Evolutionary conservation across 345 rosid genomes (phyloP), one percentile per base, ranked within the genome.

Genomic region (Corchorus olitorius): DNA sequence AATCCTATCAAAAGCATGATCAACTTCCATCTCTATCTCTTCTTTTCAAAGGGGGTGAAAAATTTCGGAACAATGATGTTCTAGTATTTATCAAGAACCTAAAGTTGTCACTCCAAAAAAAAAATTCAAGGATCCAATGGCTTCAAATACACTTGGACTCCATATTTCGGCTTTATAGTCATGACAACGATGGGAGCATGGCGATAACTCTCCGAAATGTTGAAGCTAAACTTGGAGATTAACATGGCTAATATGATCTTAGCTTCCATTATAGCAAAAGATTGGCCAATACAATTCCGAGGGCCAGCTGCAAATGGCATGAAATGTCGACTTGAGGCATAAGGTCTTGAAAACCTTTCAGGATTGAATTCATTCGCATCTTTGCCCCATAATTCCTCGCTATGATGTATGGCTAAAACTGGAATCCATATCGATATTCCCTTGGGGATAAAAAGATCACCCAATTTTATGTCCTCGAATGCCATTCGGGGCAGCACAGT

Each of bases 361-460:
- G 98, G 99, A 11, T 93, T 91, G 86, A 96, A 96, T 50, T 93
- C 91, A 7, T 92, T 86, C 2, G 85, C 99, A 58, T 96, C 97
- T 82, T 90, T 80, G 2, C 99, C 99, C 99, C 99, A 96, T 58
- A 96, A 46, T 22, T 92, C 93, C 67, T 92, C 80, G 61, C 90
- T 91, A 75, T 96, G 99, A 73, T 96, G 95, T 37, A 96, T 93
- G 1, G 98, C 98, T 2, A 96, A 86, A 13, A 92, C 94, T 11
- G 99, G 99, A 58, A 96, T 91, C 99, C 99, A 96, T 17, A 96
- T 84, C 14, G 98, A 88, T 49, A 96, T 87, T 2, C 99, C 99
- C 83, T 92, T 93, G 0, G 99, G 98, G 67, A 96, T 88, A 43
- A 77, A 76, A 41, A 96, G 82, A 76, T 96, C 97, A 0, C 98